Conservation (phyloP, 2,329 filamentous ascomycete species). For the Arthrobotrys megalospora region DNA sequence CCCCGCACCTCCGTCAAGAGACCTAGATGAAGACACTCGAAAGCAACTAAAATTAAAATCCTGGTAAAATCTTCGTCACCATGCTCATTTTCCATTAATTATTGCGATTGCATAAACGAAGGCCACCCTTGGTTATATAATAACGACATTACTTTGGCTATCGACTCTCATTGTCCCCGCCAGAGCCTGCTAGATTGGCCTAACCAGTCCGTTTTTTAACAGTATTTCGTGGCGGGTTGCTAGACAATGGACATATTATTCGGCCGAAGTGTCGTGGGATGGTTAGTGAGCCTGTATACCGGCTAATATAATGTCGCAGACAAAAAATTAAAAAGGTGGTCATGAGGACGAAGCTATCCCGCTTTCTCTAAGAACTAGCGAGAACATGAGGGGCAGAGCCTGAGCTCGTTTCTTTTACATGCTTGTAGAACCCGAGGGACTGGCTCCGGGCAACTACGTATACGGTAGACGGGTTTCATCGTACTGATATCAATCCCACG, state of each 20-base stretch:
- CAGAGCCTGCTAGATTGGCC: no score
- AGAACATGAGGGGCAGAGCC: background rate
- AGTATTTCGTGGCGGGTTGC: no score
- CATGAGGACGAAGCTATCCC: conserved; percentile 6
- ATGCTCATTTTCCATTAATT: no score
- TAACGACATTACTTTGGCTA: no score
- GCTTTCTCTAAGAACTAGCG: background rate
- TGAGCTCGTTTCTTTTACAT: conserved; percentile 2
- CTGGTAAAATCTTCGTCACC: no score
- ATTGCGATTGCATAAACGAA: no score
- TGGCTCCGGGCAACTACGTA: background rate
- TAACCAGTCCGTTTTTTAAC: no score
- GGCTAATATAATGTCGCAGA: background rate
- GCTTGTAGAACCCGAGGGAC: background rate
- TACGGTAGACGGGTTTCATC: background rate
- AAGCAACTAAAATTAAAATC: no score
- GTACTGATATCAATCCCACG: background rate
- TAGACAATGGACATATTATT: background rate
- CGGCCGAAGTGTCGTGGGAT: background rate
- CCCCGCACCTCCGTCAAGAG: no score
- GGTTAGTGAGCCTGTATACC: background rate
- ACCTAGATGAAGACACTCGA: no score
- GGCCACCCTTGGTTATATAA: no score
- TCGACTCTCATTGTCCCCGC: no score
- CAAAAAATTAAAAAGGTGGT: background rate